Evolutionary conservation across 1,139 yeast genomes (phyloP).

Genomic region (Candida tropicalis): DNA sequence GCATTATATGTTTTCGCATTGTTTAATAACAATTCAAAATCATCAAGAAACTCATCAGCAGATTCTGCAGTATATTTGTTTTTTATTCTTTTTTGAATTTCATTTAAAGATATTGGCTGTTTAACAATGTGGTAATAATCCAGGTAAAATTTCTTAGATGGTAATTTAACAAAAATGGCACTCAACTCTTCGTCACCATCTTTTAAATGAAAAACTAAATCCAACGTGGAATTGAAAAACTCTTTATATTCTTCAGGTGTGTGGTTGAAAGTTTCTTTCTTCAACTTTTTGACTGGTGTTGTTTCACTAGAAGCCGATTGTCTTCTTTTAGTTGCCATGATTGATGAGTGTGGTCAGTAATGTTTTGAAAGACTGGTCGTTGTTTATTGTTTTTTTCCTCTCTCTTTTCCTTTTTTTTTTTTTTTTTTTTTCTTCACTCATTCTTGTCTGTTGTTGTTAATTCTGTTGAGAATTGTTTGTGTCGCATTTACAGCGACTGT

Average conservation of each 20-base stretch:
- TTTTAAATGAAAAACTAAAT: slow-evolving; percentile 27
- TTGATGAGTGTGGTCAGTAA: neutral
- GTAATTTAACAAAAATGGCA: slow-evolving; percentile 66
- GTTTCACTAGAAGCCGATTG: slow-evolving; percentile 1
- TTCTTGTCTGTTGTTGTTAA: too few relatives aligned
- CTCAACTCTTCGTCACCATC: slow-evolving; percentile 39
- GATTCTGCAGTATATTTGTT: slow-evolving; percentile 33
- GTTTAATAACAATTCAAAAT: slow-evolving; percentile 56
- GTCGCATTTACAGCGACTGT: too few relatives aligned
- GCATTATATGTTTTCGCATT: slow-evolving; percentile 68
- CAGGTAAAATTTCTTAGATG: slow-evolving; percentile 75
- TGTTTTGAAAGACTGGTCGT: neutral
- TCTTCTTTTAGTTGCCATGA: slow-evolving; percentile 33
- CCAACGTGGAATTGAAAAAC: slow-evolving; percentile 31
- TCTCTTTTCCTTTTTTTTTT: slow-evolving; percentile 3
- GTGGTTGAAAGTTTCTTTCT: slow-evolving; percentile 16
- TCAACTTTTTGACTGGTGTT: slow-evolving; percentile 17
- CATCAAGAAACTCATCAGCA: slow-evolving; percentile 49
- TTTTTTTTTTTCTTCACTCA: too few relatives aligned
- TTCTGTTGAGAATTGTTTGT: too few relatives aligned
- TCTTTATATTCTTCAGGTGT: slow-evolving; percentile 26
- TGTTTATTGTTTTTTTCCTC: slow-evolving; percentile 8
- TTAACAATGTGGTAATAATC: slow-evolving; percentile 73
- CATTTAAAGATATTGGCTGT: slow-evolving; percentile 69
- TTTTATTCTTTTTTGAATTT: slow-evolving; percentile 53